Base-by-base conservation (phyloP, 2,329 filamentous ascomycete genomes). In the Teratosphaeria zuluensis region DNA sequence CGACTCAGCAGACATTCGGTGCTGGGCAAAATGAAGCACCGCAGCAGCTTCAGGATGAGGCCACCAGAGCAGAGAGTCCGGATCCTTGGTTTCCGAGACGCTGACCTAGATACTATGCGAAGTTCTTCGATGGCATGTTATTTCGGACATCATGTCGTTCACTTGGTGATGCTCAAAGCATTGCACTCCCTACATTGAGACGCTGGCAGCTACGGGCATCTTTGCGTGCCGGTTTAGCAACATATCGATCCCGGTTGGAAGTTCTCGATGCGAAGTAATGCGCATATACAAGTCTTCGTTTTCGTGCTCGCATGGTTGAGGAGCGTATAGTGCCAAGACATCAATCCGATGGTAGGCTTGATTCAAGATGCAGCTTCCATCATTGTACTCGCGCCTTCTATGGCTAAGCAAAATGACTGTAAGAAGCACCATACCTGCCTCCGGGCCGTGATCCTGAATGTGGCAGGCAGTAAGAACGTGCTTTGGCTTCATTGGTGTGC, bases 71-170 rank as follows among this genome's bases (percentile, higher is more conserved):
- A 30, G 55, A 59, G 5, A 66, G 63, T 57, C 66, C 66, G 16
- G 67, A 67, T 61, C 66, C 65, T 19, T 69, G 67, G 66, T 69
- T 62, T 56, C 66, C 65, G 35, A 46, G 32, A 33, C 38, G 59
- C n/a, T 59, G 57, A 61, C 7, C 21, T 21, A 52, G 51, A n/a
- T 30, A 28, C 16, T 8, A 4, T n/a, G 12, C n/a, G 35, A 42
- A 42, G 9, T 16, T 42, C 35, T 12, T 42, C 35, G 4, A 28
- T 42, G 12, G 35, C 35, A 16, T 42, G 35, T 42, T 2, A 14
- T 16, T 16, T 16, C 1, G 35, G 12, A 42, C n/a, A 42, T 42
- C 8, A 42, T 5, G 11, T 12, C 35, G 3, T 42, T 42, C 11
- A 16, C 2, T 16, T 42, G 14, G 35, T 5, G 12, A 16, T 42